Percentiles rank a stretch among this genome's conserved stretches.
These are phyloP conservation scores for Neodidymelliopsis sp. DNA, from an alignment of 2,329 filamentous ascomycete genomes.

Conservation along the genomic window DNA sequence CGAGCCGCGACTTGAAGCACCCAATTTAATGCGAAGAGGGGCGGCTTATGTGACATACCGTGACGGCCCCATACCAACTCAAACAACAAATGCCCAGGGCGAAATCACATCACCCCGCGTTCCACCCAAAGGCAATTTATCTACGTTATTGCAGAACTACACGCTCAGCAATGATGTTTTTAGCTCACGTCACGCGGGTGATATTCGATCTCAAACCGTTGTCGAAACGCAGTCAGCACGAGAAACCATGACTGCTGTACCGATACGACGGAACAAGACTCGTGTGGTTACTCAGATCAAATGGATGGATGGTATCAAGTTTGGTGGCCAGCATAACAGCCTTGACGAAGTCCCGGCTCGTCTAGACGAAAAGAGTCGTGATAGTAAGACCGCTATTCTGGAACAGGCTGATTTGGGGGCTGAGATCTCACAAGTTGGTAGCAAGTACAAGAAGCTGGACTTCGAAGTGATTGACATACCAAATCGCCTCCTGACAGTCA, in stretches of 20 bases:
- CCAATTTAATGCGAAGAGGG: constrained; percentile 81
- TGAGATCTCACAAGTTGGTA: constrained; percentile 67
- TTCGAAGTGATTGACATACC: constrained; percentile 67
- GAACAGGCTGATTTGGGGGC: constrained; percentile 57
- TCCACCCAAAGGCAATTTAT: constrained; percentile 36
- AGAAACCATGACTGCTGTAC: constrained; percentile 58
- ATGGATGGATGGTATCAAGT: constrained; percentile 72
- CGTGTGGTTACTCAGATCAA: constrained; percentile 65
- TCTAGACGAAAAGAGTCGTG: constrained; percentile 22
- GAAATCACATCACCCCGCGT: constrained; percentile 27
- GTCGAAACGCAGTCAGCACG: constrained; percentile 18
- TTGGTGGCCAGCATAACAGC: constrained; percentile 54
- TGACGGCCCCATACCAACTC: constrained; percentile 52
- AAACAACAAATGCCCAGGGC: constrained; percentile 25
- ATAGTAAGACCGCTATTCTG: constrained; percentile 53
- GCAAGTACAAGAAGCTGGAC: constrained; percentile 66
- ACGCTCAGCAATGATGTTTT: constrained; percentile 24
- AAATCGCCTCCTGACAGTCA: constrained; percentile 62
- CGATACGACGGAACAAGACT: constrained; percentile 57
- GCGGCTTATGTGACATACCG: constrained; percentile 87
- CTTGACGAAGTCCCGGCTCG: constrained; percentile 27
- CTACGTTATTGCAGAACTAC: constrained; percentile 37
- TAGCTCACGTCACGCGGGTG: constrained; percentile 11
- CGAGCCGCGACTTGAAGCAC: constrained; percentile 66
- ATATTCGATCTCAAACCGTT: constrained; percentile 13